Evolutionary conservation across 768 basidiomycete genomes (phyloP), one percentile per base, ranked within the genome.

Genomic region (Boletus edulis): DNA sequence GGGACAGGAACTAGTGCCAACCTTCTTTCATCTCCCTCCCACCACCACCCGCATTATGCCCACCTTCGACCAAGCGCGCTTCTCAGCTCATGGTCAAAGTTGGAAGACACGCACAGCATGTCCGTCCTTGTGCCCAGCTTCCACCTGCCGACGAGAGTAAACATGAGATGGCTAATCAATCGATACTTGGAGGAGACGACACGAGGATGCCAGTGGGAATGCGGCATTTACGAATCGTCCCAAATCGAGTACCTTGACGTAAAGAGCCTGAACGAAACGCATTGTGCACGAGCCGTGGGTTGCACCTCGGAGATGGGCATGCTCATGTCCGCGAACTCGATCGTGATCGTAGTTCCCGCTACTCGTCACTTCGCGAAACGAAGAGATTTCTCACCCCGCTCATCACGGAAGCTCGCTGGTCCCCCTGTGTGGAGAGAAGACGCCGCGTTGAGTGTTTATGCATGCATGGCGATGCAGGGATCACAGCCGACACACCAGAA

Each of bases 211-310:
- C 24, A 24, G 24, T 57, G 18, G 71, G 61, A 46, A 54, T 44
- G 42, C 18, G 49, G 31, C 44, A 14, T 59, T 42, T 18, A 71
- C 37, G 24, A 78, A 67, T 0, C 76, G 66, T 27, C 56, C 65
- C 9, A 87, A 63, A 67, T 87, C 86, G n/a, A 86, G 53, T 3
- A 87, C 74, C 0, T 78, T 80, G 46, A 89, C 75, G 64, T 77
- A 77, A 29, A 66, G 74, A 71, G 2, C 78, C 75, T 8, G 63
- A 60, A 55, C 71, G 65, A 18, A 47, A 38, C 24, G 11, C 1
- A 55, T 56, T 27, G 46, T 55, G 18, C 58, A 24, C 13, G 31
- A 35, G 46, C 48, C 57, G 54, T 44, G 34, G 11, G 51, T 38
- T 22, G 49, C 32, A 34, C 61, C 67, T 55, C 60, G 60, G 57